Conservation (phyloP, 2,329 filamentous ascomycete species). For the Fusarium neocosmosporiellum region DNA sequence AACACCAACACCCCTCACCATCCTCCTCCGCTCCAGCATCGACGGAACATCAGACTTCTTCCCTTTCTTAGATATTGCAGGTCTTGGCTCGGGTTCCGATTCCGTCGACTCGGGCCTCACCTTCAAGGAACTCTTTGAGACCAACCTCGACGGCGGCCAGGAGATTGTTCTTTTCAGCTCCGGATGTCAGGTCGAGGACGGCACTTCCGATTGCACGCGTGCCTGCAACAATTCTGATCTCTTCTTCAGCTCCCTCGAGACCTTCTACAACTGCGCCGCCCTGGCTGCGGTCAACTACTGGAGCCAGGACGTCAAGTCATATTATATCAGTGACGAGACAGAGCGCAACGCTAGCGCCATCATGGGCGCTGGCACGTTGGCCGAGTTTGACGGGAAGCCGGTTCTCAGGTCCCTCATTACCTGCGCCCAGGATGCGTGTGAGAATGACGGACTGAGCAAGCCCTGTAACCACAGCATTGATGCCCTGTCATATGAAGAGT, state of each 20-base stretch:
- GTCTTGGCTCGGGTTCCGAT: constrained; percentile 43
- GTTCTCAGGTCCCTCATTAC: constrained; percentile 48
- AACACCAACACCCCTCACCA: constrained; percentile 38
- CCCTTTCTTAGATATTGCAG: constrained; percentile 51
- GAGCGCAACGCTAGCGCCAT: constrained; percentile 51
- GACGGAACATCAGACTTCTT: constrained; percentile 51
- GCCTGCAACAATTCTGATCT: constrained; percentile 46
- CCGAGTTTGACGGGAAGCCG: constrained; percentile 45
- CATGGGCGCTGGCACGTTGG: constrained; percentile 48
- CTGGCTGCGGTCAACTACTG: constrained; percentile 50
- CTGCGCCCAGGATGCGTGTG: constrained; percentile 51
- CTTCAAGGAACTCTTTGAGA: constrained; percentile 50
- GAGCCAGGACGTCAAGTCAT: constrained; percentile 44
- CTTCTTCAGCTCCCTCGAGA: constrained; percentile 51
- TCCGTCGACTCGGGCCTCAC: constrained; percentile 44
- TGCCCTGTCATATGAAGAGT: constrained; percentile 38
- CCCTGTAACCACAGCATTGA: constrained; percentile 46
- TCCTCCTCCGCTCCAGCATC: constrained; percentile 46
- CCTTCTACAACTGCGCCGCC: constrained; percentile 54
- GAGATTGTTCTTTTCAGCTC: constrained; percentile 48
- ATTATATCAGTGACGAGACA: constrained; percentile 47
- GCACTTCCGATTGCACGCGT: constrained; percentile 45
- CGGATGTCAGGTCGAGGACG: constrained; percentile 46
- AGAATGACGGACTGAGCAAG: constrained; percentile 47
- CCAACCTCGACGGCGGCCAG: constrained; percentile 48